Conservation (phyloP, 1,139 yeast genomes). For the Candida sanyaensis region DNA sequence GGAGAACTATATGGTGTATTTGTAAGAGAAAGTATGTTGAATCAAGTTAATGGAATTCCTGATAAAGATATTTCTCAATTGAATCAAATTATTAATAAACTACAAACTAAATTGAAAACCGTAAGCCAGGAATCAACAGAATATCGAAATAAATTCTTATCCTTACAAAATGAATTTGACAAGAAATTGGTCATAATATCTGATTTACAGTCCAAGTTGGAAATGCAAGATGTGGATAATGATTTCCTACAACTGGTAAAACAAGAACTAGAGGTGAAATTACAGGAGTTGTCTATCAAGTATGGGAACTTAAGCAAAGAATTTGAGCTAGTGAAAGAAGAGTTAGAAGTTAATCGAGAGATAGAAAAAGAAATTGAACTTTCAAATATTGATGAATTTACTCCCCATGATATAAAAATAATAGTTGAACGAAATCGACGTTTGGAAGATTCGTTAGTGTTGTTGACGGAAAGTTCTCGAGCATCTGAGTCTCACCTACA, state of each 20-base stretch:
- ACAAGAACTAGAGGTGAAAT: conserved; percentile 29
- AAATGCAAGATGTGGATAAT: conserved; percentile 54
- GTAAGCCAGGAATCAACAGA: conserved; percentile 30
- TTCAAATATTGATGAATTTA: conserved; percentile 17
- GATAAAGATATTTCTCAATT: conserved; percentile 17
- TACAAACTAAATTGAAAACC: conserved; percentile 42
- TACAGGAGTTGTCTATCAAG: conserved; percentile 31
- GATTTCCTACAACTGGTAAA: conserved; percentile 50
- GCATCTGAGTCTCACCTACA: conserved; percentile 25
- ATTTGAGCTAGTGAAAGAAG: conserved; percentile 46
- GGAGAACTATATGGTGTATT: conserved; percentile 58
- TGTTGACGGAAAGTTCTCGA: conserved; percentile 36
- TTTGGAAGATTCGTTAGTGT: conserved; percentile 40
- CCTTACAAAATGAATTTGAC: conserved; percentile 20
- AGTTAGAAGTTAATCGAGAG: conserved; percentile 42
- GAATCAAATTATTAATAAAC: conserved; percentile 41
- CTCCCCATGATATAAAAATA: conserved; percentile 21
- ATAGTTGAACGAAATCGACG: conserved; percentile 31
- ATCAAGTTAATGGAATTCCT: neutral
- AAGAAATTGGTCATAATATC: conserved; percentile 6
- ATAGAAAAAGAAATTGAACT: conserved; percentile 35
- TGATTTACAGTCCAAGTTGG: conserved; percentile 42
- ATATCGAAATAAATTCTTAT: conserved; percentile 21
- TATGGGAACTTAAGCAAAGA: conserved; percentile 43
- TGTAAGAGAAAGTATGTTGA: conserved; percentile 34